phyloP scores from a whole-genome alignment of 495 filamentous ascomycete species.

The Peziza echinospora region DNA sequence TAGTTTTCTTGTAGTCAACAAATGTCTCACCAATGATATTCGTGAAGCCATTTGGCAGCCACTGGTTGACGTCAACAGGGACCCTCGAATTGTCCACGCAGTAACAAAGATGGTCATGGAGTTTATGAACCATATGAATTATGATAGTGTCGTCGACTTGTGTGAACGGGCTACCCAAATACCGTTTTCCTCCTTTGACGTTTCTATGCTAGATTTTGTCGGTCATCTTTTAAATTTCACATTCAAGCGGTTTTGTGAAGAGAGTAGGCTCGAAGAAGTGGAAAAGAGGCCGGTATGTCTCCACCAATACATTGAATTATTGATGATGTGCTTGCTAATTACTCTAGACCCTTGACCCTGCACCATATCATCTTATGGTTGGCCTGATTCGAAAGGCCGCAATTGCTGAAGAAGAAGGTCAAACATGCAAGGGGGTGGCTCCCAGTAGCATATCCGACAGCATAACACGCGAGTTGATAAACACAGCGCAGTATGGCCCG shows the following conservation, averaged over 20 bases:
- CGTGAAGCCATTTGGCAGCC: conserved; percentile 73
- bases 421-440: conserved; percentile 23
- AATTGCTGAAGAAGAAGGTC: conserved; percentile 16
- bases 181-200: conserved; percentile 32
- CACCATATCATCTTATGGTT: conserved; percentile 17
- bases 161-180: conserved; percentile 50
- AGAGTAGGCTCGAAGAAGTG: too few species aligned
- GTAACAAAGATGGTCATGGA: conserved; percentile 51
- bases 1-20: conserved; percentile 68
- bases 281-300: too few species aligned
- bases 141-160: conserved; percentile 35
- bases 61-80: conserved; percentile 57
- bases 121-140: conserved; percentile 38
- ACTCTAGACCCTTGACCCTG: conserved; percentile 4
- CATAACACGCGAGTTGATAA: conserved; percentile 22
- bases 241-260: too few species aligned
- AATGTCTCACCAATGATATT: conserved; percentile 44
- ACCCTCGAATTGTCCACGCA: conserved; percentile 63
- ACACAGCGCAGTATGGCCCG: conserved; percentile 25
- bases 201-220: conserved; percentile 15
- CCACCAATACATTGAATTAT: too few species aligned
- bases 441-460: conserved; percentile 28
- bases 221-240: conserved; percentile 9
- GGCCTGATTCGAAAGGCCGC: conserved; percentile 17
- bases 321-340: too few species aligned